Evolutionary conservation across 345 rosid genomes (phyloP), one percentile per base, ranked within the genome.

Genomic region (Sisymbrium altissimum): DNA sequence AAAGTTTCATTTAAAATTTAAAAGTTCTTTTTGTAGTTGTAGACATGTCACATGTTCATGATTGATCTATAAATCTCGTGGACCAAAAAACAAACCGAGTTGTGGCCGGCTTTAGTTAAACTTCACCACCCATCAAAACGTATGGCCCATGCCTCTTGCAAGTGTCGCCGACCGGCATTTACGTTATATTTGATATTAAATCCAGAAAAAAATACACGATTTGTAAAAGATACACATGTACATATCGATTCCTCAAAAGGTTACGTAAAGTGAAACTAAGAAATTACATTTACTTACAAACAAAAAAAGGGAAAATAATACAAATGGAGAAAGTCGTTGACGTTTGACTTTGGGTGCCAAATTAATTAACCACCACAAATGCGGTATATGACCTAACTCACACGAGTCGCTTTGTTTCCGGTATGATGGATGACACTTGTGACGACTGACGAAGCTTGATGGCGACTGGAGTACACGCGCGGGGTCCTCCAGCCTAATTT

Each of bases 1-100:
- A 50, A 46, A 48, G 61, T 58, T 35, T 10, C 17, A 17, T 46
- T 30, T 55, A 30, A n/a, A 18, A 8, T 55, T n/a, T 7, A 7
- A 55, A 8, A 32, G 61, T 27, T 48, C 7, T 56, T 39, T 2
- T 30, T 14, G n/a, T 49, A 74, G 60, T 38, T 27, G 11, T 30
- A 74, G 60, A 74, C 79, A 75, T 75, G 74, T 68, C 70, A 75
- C 74, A 75, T 75, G 79, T 52, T 6, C 40, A 76, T 70, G 59
- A 76, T 53, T 70, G 75, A 62, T 70, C 36, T 32, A 33, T 66
- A 45, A 25, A 45, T 64, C 30, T 44, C 19, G 71, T 63, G 75
- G 71, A 76, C 75, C 52, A 76, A 11, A 60, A 64, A 53, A 58
- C 21, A 64, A 45, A 36, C 5, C 46, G 64, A 27, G 66, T 46